Evolutionary conservation across 164 flowering plant species (phyloP), one percentile per base, ranked within the genome.

Genomic region (Magnolia kwangsiensis): DNA sequence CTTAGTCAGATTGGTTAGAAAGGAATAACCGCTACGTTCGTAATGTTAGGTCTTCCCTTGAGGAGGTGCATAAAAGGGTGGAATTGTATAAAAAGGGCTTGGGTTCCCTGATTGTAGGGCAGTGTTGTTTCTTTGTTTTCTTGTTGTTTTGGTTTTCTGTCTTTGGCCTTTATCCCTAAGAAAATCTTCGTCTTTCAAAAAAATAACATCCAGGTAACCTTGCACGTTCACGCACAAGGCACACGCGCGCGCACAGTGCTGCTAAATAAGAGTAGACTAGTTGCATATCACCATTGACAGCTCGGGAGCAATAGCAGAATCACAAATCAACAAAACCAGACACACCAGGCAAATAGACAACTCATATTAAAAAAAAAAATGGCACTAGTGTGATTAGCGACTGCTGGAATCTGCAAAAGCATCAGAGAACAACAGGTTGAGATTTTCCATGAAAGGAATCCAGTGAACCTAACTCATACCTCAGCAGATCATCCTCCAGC

Each of bases 401-500:
- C 13, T 55, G 61, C 16, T 66, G 69, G 5, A 66, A 66, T 24
- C 24, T 8, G 16, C 27, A 74, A 7, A 1, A 20, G 21, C 20
- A 0, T 37, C 24, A 13, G 20, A 37, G 19, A 29, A 69, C 23
- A 66, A 21, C 9, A 45, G 49, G 50, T 2, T 27, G 23, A 9
- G 7, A 49, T 10, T 23, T 27, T 66, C 37, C 21, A 72, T 58
- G 11, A 61, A 69, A 9, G 45, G 21, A 69, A 37, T 20, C 61
- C 50, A 67, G 13, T 49, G 14, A 71, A 74, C 18, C 71, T n/a
- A 29, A 63, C 74, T 23, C 69, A 71, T 85, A 92, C 97, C 96
- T 90, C 71, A 81, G 78, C 21, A 94, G 80, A 76, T 85, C 87
- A 69, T 67, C 80, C 84, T 92, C 96, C 80, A 91, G 81, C 73